phyloP scores from a whole-genome alignment of 306 rosid species.

The Mucuna pruriens region DNA sequence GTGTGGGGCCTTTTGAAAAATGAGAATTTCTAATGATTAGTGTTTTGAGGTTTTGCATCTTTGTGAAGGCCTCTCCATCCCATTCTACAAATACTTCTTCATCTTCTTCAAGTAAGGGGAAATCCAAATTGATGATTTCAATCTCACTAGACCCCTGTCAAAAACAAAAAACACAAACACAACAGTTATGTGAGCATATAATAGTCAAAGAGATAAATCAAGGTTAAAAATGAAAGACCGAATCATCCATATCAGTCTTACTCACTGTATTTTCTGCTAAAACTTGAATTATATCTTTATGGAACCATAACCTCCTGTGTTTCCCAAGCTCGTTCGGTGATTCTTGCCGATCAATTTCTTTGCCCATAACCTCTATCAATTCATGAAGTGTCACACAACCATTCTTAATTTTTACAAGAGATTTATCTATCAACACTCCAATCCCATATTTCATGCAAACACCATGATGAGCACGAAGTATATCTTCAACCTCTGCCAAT shows the following conservation, averaged over 20 bases:
- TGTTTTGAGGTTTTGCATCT: slow-evolving; percentile 17
- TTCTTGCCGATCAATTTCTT: slow-evolving; percentile 22
- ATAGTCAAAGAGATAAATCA: background rate
- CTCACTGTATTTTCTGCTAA: slow-evolving; percentile 21
- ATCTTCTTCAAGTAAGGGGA: background rate
- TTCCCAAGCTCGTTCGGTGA: background rate
- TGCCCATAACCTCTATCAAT: slow-evolving; percentile 34
- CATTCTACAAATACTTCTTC: background rate
- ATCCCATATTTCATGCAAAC: background rate
- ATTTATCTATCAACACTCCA: slow-evolving; percentile 17
- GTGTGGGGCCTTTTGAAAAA: slow-evolving; percentile 5
- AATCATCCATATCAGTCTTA: background rate
- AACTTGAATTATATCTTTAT: slow-evolving; percentile 19
- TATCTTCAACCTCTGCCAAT: background rate
- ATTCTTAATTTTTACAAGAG: slow-evolving; percentile 20
- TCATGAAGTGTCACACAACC: background rate
- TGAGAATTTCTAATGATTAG: background rate
- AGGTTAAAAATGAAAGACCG: background rate
- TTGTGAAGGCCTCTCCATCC: slow-evolving; percentile 14
- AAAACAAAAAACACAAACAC: background rate
- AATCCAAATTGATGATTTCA: slow-evolving; percentile 11
- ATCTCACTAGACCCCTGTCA: slow-evolving; percentile 11
- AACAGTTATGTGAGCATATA: background rate
- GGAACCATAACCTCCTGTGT: slow-evolving; percentile 38
- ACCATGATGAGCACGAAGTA: slow-evolving; percentile 7